These are phyloP conservation scores for Cylindrodendrum hubeiense DNA, from an alignment of 2,329 filamentous ascomycete species.

Conservation along the genomic window DNA sequence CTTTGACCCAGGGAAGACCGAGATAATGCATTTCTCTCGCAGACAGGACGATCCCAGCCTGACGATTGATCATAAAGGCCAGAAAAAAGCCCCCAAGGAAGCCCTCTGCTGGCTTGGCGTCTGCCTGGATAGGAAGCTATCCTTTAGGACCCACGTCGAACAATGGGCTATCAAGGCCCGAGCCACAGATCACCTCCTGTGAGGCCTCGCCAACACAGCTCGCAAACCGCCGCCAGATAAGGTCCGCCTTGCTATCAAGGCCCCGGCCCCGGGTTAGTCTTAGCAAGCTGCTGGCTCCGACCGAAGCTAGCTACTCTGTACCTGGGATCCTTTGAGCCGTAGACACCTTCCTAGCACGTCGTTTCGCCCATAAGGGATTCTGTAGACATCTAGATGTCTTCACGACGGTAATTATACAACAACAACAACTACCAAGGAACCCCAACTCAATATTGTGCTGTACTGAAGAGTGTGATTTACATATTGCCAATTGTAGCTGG, in stretches of 20 bases:
- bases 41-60: background rate
- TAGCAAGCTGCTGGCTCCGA: background rate
- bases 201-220: background rate
- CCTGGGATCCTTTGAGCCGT: too few relatives aligned
- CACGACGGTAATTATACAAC: too few relatives aligned
- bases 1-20: background rate
- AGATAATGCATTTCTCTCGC: background rate
- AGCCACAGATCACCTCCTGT: background rate
- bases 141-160: background rate
- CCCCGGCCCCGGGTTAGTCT: too few relatives aligned
- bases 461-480: background rate
- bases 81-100: background rate
- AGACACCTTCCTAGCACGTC: too few relatives aligned
- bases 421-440: too few relatives aligned
- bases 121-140: slow-evolving; percentile 3
- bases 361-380: too few relatives aligned
- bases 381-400: too few relatives aligned
- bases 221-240: background rate
- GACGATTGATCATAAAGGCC: too few relatives aligned
- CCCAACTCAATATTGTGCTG: background rate
- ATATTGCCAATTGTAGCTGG: background rate
- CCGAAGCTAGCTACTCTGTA: background rate
- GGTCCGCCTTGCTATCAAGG: background rate
- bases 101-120: slow-evolving; percentile 15
- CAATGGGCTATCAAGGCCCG: background rate